These are phyloP conservation scores for Aspergillus neoniger DNA, from an alignment of 2,329 filamentous ascomycete genomes.

Conservation along the genomic window DNA sequence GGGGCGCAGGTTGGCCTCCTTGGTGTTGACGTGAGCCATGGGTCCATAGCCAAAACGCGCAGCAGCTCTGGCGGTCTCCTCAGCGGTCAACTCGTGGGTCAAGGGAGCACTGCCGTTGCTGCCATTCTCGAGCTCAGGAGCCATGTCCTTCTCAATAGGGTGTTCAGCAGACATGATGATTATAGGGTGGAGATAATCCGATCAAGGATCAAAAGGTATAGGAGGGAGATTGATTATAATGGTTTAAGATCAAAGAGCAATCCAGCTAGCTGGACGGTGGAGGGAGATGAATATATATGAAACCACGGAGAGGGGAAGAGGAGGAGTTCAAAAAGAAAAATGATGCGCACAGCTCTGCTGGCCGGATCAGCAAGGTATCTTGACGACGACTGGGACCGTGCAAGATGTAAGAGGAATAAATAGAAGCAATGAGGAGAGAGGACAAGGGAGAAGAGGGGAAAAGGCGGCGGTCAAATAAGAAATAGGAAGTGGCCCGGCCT, in stretches of 20 bases:
- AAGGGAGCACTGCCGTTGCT: slow-evolving; percentile 19
- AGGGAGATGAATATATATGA: slow-evolving; percentile 16
- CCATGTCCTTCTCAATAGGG: slow-evolving; percentile 36
- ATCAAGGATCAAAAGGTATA: slow-evolving; percentile 1
- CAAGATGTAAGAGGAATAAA: slow-evolving; percentile 15
- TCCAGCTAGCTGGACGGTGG: slow-evolving; percentile 32
- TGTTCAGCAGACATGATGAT: slow-evolving; percentile 33
- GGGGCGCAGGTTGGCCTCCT: slow-evolving; percentile 55
- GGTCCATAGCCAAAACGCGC: slow-evolving; percentile 55
- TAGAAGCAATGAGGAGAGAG: slow-evolving; percentile 10
- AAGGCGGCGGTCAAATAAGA: slow-evolving; percentile 15
- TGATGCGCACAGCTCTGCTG: slow-evolving; percentile 34
- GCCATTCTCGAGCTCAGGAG: slow-evolving; percentile 11
- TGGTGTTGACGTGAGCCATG: slow-evolving; percentile 52
- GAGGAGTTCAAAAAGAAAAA: slow-evolving; percentile 10
- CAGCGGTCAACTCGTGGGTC: slow-evolving; percentile 42
- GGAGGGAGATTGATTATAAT: slow-evolving; percentile 3
- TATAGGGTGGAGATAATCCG: background rate
- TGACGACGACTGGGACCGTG: slow-evolving; percentile 14
- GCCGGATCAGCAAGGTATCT: slow-evolving; percentile 19
- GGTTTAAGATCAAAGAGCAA: slow-evolving; percentile 10
- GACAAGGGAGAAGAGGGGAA: slow-evolving; percentile 16
- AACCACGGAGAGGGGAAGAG: slow-evolving; percentile 27
- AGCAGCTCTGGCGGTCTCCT: slow-evolving; percentile 47
- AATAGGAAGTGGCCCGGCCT: slow-evolving; percentile 14